Evolutionary conservation across 257 asterid genomes (phyloP), one percentile per base, ranked within the genome.

Genomic region (Rhazya stricta): DNA sequence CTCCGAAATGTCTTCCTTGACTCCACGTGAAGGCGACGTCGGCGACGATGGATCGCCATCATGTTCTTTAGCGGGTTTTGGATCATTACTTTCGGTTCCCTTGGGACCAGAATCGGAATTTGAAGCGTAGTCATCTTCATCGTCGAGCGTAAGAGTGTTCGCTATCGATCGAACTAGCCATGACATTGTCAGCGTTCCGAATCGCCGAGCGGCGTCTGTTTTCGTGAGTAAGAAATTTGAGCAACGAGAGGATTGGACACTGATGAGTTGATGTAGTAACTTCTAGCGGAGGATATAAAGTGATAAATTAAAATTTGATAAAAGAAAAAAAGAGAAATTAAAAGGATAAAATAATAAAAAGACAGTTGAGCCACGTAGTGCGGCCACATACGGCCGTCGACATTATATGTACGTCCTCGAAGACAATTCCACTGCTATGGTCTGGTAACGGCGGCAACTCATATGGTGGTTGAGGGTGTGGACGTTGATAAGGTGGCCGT

Each of bases 141-240:
- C 95, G 3, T 87, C 92, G 79, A 88, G 85, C 70, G 88, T 95
- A 84, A 95, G 94, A 73, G 97, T 74, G 83, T 89, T 91, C 30
- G 98, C 97, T 74, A 95, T 92, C 67, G 99, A 95, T 88, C 96
- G 94, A 76, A 96, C 94, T 16, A 91, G 67, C 99, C 98, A 95
- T 77, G 99, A 85, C 99, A 92, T 95, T 83, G 82, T 76, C 72
- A 63, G 72, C 56, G 76, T 34, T n/a, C 21, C 13, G 32, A 43
- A 62, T 50, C 63, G 51, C 79, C 69, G 73, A 58, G 36, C 9
- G 72, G 71, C 18, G 16, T 21, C 50, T 7, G 25, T 37, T 60
- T 8, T 23, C 29, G 39, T 27, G 19, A 12, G 39, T 16, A 13
- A 29, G 39, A 60, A 29, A 25, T 29, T 29, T 11, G 66, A 60